These are phyloP conservation scores for Crithidia thermophila DNA, from an alignment of 208 protist genomes.

Conservation along the genomic window DNA sequence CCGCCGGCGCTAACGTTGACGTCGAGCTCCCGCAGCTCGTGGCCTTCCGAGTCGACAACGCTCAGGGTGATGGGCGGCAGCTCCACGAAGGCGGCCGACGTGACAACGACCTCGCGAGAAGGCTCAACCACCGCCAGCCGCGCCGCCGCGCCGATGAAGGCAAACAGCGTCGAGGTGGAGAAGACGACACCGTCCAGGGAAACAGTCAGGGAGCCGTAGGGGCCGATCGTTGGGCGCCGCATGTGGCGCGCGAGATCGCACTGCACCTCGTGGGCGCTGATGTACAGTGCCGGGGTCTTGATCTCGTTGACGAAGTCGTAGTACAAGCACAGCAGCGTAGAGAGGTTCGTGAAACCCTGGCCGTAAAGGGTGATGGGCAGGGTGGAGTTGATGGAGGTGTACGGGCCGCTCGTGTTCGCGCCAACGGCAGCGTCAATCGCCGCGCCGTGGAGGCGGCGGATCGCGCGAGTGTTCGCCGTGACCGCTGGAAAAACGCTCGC, in stretches of 20 bases:
- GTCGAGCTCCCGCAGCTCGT: slow-evolving; percentile 43
- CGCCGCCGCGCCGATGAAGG: slow-evolving; percentile 40
- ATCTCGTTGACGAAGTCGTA: slow-evolving; percentile 9
- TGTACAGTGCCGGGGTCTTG: slow-evolving; percentile 11
- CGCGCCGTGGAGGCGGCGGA: slow-evolving; percentile 15
- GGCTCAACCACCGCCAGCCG: slow-evolving; percentile 13
- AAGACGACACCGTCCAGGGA: slow-evolving; percentile 39
- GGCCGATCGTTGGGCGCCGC: background rate
- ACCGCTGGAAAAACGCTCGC: background rate
- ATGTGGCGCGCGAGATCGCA: slow-evolving; percentile 17
- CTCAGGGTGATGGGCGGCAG: slow-evolving; percentile 27
- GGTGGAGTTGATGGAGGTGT: slow-evolving; percentile 1
- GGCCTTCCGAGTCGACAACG: slow-evolving; percentile 39
- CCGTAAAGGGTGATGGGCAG: slow-evolving; percentile 11
- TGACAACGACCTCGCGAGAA: background rate
- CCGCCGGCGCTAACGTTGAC: background rate
- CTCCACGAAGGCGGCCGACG: slow-evolving; percentile 18
- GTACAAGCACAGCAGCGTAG: slow-evolving; percentile 25
- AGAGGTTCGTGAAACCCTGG: slow-evolving; percentile 18
- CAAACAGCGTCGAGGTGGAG: slow-evolving; percentile 27
- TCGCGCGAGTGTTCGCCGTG: slow-evolving; percentile 1
- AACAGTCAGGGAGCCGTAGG: slow-evolving; percentile 25
- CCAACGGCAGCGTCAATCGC: background rate
- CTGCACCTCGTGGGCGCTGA: slow-evolving; percentile 19
- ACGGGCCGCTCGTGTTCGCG: slow-evolving; percentile 4